These are phyloP conservation scores for Inga oerstediana DNA, from an alignment of 306 rosid species.

Conservation along the genomic window DNA sequence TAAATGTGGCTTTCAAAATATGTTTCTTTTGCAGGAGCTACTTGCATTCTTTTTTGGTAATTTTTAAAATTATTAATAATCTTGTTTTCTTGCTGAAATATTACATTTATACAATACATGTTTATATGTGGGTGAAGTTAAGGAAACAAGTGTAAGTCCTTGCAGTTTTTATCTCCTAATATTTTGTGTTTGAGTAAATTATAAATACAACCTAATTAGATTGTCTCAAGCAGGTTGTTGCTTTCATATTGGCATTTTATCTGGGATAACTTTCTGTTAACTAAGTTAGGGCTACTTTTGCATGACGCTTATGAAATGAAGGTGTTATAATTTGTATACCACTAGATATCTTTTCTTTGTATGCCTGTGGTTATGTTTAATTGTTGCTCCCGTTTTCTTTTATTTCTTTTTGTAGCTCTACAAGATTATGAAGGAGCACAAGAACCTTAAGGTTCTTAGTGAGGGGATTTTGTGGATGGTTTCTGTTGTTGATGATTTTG, in stretches of 20 bases:
- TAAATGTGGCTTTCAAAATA: neutral
- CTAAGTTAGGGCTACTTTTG: neutral
- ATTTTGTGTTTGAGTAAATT: neutral
- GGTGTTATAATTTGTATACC: neutral
- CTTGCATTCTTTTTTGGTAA: neutral
- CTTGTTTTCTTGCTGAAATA: neutral
- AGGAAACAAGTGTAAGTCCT: neutral
- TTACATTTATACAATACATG: neutral
- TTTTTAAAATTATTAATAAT: neutral
- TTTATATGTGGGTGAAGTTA: neutral
- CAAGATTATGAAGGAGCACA: constrained; percentile 98
- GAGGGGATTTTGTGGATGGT: constrained; percentile 98
- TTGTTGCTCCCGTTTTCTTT: neutral
- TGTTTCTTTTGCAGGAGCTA: neutral
- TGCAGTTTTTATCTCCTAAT: neutral
- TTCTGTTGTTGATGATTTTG: constrained; percentile 94
- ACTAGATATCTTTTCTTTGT: neutral
- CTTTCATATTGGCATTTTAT: neutral
- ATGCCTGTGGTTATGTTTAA: constrained; percentile 23
- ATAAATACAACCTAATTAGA: neutral
- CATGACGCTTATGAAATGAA: neutral
- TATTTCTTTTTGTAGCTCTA: constrained; percentile 55
- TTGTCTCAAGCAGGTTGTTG: neutral
- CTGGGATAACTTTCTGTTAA: neutral
- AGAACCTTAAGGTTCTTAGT: constrained; percentile 97